Evolutionary conservation across 2,329 filamentous ascomycete species (phyloP).

Genomic region (Periconia macrospinosa): DNA sequence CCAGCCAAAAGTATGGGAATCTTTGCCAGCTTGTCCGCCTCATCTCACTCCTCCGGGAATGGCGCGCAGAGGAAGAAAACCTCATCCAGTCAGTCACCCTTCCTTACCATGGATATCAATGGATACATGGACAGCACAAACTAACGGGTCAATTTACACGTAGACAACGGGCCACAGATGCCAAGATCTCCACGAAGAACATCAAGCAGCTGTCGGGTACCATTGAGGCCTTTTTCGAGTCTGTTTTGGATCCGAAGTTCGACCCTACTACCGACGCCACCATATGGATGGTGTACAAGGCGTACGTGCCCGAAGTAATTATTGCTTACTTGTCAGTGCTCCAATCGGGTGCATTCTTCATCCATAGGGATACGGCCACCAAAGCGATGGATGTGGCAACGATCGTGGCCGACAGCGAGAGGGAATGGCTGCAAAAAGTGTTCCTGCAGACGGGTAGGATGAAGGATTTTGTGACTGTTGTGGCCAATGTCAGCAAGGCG

Average conservation of each 20-base stretch:
- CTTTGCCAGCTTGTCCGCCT: conserved; percentile 47
- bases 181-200: conserved; percentile 27
- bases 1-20: conserved; percentile 44
- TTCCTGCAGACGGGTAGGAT: conserved; percentile 47
- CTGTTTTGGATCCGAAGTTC: conserved; percentile 14
- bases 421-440: conserved; percentile 37
- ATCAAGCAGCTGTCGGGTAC: conserved; percentile 45
- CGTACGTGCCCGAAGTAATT: conserved; percentile 83
- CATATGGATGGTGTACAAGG: conserved; percentile 67
- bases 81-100: conserved; percentile 28
- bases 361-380: conserved; percentile 75
- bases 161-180: conserved; percentile 12
- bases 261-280: conserved; percentile 42
- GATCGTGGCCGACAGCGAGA: conserved; percentile 59
- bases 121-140: conserved; percentile 8
- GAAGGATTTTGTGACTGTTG: conserved; percentile 54
- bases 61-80: conserved; percentile 46
- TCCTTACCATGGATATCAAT: conserved; percentile 7
- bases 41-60: conserved; percentile 47
- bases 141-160: not conserved
- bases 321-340: conserved; percentile 82
- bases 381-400: conserved; percentile 86
- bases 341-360: conserved; percentile 73
- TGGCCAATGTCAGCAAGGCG: conserved; percentile 77
- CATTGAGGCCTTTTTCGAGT: conserved; percentile 41